These are phyloP conservation scores for Sclerotinia minor DNA, from an alignment of 2,329 filamentous ascomycete genomes.

Conservation along the genomic window DNA sequence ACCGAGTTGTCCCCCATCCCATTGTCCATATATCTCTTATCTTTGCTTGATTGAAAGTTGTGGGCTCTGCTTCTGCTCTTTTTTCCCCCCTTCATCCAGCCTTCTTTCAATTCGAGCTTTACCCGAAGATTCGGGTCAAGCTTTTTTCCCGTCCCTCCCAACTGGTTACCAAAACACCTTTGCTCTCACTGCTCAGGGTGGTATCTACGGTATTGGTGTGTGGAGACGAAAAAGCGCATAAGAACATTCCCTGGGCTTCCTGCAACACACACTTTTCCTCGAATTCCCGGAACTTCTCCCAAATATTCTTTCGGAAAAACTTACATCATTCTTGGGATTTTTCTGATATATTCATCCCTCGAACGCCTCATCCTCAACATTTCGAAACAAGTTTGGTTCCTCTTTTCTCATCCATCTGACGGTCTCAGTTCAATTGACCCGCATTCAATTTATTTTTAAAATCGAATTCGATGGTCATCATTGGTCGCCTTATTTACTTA, in stretches of 20 bases:
- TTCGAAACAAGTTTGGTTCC: conserved; percentile 18
- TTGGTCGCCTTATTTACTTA: conserved; percentile 31
- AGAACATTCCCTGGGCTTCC: conserved; percentile 6
- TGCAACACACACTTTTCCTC: conserved; percentile 14
- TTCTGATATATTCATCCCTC: neutral
- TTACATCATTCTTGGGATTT: neutral
- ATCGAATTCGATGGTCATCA: conserved; percentile 3
- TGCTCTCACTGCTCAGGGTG: conserved; percentile 10
- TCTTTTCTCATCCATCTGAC: conserved; percentile 11
- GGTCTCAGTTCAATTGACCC: conserved; percentile 19
- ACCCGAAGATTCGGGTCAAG: conserved; percentile 15
- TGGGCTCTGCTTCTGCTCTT: neutral
- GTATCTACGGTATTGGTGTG: neutral
- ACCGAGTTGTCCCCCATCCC: conserved; percentile 1
- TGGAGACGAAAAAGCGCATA: conserved; percentile 16
- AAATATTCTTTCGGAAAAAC: conserved; percentile 14
- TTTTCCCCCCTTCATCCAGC: neutral
- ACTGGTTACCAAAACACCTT: conserved; percentile 12
- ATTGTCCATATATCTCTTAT: conserved; percentile 16
- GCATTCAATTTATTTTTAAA: conserved; percentile 18
- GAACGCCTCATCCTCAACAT: conserved; percentile 7
- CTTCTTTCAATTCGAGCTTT: conserved; percentile 18
- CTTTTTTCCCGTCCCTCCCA: conserved; percentile 10
- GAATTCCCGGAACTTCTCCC: neutral
- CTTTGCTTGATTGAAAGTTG: conserved; percentile 14